These are phyloP conservation scores for Plasmodium vivax DNA, from an alignment of 169 alveolate genomes.

Conservation along the genomic window DNA sequence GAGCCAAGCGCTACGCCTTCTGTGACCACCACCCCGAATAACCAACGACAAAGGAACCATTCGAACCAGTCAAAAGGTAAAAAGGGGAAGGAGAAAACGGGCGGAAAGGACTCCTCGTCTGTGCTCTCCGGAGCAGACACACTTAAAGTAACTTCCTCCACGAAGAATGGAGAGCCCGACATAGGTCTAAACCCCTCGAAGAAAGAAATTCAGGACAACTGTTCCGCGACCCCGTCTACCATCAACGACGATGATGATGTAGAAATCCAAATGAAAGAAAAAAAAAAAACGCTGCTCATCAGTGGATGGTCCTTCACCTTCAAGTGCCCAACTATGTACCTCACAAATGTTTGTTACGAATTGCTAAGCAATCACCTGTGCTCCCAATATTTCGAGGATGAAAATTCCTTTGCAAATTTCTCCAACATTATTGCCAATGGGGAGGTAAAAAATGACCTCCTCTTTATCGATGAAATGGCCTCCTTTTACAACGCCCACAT, in stretches of 20 bases:
- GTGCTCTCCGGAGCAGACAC: not conserved
- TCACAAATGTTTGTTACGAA: slow-evolving; percentile 66
- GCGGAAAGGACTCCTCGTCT: not conserved
- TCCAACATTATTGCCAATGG: slow-evolving; percentile 58
- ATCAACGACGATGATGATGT: slow-evolving; percentile 15
- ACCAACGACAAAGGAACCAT: not conserved
- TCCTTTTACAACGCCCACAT: not conserved
- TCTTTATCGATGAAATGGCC: slow-evolving; percentile 9
- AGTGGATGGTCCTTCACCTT: slow-evolving; percentile 73
- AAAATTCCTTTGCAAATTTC: slow-evolving; percentile 30
- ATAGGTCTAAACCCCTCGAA: not conserved
- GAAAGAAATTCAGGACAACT: not conserved
- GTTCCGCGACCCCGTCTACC: not conserved
- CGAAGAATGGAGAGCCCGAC: not conserved
- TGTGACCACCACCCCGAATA: not conserved
- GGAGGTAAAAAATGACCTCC: slow-evolving; percentile 43
- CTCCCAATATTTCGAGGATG: slow-evolving; percentile 56
- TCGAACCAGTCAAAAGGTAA: not conserved
- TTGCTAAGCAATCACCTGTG: slow-evolving; percentile 41
- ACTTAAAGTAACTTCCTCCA: not conserved
- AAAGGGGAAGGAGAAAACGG: not conserved
- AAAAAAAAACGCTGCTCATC: slow-evolving; percentile 43
- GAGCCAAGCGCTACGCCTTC: not conserved
- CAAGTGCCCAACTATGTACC: slow-evolving; percentile 16
- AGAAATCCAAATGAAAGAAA: slow-evolving; percentile 72